Conservation (phyloP, 768 basidiomycete species). For the Mycena sanguinolenta region DNA sequence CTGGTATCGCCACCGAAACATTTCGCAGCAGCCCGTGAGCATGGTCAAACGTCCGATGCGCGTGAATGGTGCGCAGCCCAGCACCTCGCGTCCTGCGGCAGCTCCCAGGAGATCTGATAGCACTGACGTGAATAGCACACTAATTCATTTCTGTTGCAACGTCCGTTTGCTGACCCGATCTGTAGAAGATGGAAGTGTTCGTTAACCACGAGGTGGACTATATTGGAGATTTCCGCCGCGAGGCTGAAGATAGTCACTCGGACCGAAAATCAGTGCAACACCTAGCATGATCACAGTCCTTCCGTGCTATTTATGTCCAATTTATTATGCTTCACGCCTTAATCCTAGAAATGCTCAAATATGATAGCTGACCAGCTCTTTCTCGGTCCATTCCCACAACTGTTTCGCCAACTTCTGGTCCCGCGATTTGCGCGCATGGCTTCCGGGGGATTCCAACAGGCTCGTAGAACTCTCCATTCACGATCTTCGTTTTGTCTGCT, state of each 20-base stretch:
- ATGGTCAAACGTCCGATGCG: conserved; percentile 17
- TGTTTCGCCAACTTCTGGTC: conserved; percentile 17
- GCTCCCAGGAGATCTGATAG: background rate
- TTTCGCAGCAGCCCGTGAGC: conserved; percentile 21
- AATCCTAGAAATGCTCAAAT: background rate
- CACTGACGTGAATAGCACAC: background rate
- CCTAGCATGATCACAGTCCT: background rate
- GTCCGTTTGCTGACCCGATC: background rate
- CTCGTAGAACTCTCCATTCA: conserved; percentile 29
- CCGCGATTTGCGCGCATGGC: conserved; percentile 13
- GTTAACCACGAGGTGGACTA: conserved; percentile 18
- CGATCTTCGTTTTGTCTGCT: conserved; percentile 10
- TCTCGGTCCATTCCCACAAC: conserved; percentile 38
- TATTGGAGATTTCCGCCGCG: background rate
- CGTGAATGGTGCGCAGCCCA: background rate
- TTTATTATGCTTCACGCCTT: too few species aligned
- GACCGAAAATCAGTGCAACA: conserved; percentile 9
- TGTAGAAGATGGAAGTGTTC: conserved; percentile 20
- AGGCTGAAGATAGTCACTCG: conserved; percentile 3
- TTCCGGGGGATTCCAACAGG: conserved; percentile 28
- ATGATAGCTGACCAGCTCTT: conserved; percentile 22
- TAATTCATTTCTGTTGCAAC: background rate
- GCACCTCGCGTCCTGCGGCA: background rate
- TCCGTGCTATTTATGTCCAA: background rate
- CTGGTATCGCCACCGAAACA: conserved; percentile 35